A percentile compares a stretch with the other conserved stretches of the same genome.
Evolutionary conservation across 257 asterid species (phyloP).

Genomic region (Scutellaria minor): DNA sequence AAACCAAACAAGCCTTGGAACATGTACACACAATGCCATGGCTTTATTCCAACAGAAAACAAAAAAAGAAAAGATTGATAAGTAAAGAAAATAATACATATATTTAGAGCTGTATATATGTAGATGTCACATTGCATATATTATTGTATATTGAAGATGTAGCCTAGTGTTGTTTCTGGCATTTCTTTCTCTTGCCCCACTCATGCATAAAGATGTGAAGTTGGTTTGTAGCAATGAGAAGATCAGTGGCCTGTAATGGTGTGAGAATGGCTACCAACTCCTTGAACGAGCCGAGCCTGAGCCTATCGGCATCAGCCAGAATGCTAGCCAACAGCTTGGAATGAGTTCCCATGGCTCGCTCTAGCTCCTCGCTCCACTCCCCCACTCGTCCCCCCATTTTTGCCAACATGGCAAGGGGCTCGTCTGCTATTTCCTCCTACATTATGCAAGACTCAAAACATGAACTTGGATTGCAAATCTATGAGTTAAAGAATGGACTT

Average conservation of each 20-base stretch:
- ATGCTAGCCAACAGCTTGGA: slow-evolving; percentile 28
- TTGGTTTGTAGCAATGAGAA: slow-evolving; percentile 48
- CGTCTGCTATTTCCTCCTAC: slow-evolving; percentile 50
- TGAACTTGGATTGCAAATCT: too few species aligned
- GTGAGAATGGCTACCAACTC: slow-evolving; percentile 47
- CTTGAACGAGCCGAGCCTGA: slow-evolving; percentile 43
- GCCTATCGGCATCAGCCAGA: slow-evolving; percentile 43
- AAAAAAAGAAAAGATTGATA: too few species aligned
- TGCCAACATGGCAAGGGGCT: neutral
- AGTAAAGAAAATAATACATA: too few species aligned
- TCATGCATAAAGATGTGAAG: slow-evolving; percentile 55
- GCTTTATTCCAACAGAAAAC: too few species aligned
- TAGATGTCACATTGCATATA: too few species aligned
- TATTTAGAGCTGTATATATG: too few species aligned
- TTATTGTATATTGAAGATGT: neutral
- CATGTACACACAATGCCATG: too few species aligned
- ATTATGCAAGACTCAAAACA: neutral
- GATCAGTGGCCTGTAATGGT: slow-evolving; percentile 44
- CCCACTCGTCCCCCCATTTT: slow-evolving; percentile 21
- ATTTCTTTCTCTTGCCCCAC: slow-evolving; percentile 44
- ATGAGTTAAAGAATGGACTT: too few species aligned
- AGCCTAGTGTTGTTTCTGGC: neutral
- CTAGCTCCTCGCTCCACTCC: slow-evolving; percentile 33
- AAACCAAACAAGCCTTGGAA: too few species aligned
- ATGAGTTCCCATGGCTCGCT: slow-evolving; percentile 36